Evolutionary conservation across 805 yeast genomes (phyloP).

Genomic region (Sungouiella blattae): DNA sequence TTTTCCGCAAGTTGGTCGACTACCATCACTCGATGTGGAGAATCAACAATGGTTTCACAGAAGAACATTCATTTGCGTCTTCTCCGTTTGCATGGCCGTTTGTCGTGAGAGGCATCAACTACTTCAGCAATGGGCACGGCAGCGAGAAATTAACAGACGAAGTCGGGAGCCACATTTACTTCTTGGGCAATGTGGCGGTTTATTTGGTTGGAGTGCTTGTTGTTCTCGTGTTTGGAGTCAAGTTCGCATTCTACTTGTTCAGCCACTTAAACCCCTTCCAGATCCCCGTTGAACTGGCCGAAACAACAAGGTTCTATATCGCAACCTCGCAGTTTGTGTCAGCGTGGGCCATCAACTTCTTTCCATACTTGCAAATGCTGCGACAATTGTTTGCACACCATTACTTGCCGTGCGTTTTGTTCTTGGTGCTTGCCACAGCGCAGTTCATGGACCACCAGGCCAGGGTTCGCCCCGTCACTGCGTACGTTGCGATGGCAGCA

Average conservation of each 20-base stretch:
- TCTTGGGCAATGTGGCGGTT: conserved; percentile 60
- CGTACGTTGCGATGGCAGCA: conserved; percentile 20
- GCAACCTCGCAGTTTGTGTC: conserved; percentile 36
- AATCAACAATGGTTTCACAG: conserved; percentile 44
- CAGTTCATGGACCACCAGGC: conserved; percentile 43
- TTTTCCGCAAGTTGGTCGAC: conserved; percentile 51
- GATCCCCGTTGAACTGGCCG: conserved; percentile 11
- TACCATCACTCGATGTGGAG: conserved; percentile 56
- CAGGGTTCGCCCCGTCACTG: conserved; percentile 23
- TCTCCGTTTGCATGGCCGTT: conserved; percentile 55
- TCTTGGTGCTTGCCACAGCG: conserved; percentile 43
- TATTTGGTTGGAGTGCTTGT: conserved; percentile 46
- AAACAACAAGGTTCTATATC: conserved; percentile 15
- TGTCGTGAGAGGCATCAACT: conserved; percentile 54
- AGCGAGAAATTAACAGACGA: conserved; percentile 22
- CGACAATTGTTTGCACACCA: conserved; percentile 42
- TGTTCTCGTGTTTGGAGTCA: conserved; percentile 24
- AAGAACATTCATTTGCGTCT: conserved; percentile 48
- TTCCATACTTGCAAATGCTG: conserved; percentile 49
- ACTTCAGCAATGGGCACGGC: conserved; percentile 42
- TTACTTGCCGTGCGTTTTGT: conserved; percentile 50
- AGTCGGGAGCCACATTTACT: conserved; percentile 44
- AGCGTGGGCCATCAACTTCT: conserved; percentile 58
- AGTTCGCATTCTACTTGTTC: conserved; percentile 18
- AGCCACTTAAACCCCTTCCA: conserved; percentile 30